A percentile compares a stretch with the other conserved stretches of the same genome.
phyloP scores from a whole-genome alignment of 345 rosid genomes.

The Linum lewisii region DNA sequence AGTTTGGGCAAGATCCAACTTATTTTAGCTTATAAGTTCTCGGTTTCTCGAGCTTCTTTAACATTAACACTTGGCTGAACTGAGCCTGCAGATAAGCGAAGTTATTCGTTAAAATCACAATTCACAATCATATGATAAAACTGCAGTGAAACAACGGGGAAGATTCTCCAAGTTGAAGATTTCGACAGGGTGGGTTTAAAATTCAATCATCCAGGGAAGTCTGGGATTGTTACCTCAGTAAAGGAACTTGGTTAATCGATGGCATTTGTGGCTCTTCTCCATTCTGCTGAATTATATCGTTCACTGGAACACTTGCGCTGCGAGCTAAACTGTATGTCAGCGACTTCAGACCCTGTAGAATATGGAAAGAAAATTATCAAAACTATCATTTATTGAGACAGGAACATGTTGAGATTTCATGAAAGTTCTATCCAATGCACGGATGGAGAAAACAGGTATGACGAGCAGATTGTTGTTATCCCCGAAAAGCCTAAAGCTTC shows the following conservation, averaged over 20 bases:
- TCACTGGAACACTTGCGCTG: constrained; percentile 16
- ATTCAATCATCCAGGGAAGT: constrained; percentile 29
- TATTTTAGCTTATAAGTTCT: not conserved
- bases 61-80: constrained; percentile 27
- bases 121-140: not conserved
- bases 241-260: not conserved
- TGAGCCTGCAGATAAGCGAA: constrained; percentile 18
- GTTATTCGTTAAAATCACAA: not conserved
- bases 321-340: constrained; percentile 23
- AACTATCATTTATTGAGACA: not conserved
- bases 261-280: constrained; percentile 4
- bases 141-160: not conserved
- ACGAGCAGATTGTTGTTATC: not conserved
- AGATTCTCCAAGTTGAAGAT: not conserved
- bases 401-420: not conserved
- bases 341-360: constrained; percentile 50
- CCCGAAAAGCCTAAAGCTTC: not conserved
- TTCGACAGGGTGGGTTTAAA: constrained; percentile 1
- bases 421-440: too few species aligned
- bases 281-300: constrained; percentile 16
- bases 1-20: too few species aligned
- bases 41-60: constrained; percentile 2
- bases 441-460: too few species aligned
- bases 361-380: constrained; percentile 3
- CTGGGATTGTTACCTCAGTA: constrained; percentile 12